Evolutionary conservation across 371 early-diverging fungal genomes (phyloP), one percentile per base, ranked within the genome.

Genomic region (Mucor circinelloides): DNA sequence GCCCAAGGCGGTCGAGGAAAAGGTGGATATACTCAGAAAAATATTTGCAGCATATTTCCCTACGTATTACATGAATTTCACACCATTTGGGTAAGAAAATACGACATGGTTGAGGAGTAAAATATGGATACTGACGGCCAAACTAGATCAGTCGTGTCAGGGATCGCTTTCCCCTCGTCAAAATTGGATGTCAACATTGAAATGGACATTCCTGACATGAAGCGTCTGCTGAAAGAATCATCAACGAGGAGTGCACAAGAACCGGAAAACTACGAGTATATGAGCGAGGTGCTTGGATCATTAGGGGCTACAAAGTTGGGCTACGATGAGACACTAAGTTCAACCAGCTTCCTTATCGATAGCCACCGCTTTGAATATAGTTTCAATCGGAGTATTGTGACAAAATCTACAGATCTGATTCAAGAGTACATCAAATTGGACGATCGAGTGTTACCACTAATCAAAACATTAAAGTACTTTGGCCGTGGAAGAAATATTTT

Each of bases 21-120:
- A 19, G 28, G 61, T 60, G 5, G 12, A 61, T 0, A 19, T 46
- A 12, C n/a, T 61, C 2, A 9, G 15, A 61, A 15, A 9, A 31
- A 15, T 57, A 28, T 56, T 64, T 40, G 21, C 13, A 12, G 6
- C 27, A 0, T 12, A 46, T 31, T 67, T 56, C 31, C 67, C 56
- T 25, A 19, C 21, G 12, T 61, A 56, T 67, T 61, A 67, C 27
- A 60, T 67, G 55, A n/a, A 67, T 27, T 61, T 67, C 6, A 56
- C 44, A 56, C 57, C 67, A 12, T 61, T 42, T 44, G 67, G 67
- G 67, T 62, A 61, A 60, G 10, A 9, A 12, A 12, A 19, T 15
- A 40, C 17, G 1, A 17, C 9, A 30, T 21, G 19, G 2, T 13
- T 19, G 6, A 19, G 1, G 27, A 17, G 31, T 25, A 4, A 25